Percentiles rank a stretch among this genome's conserved stretches.
Conservation (phyloP, 1,284 basidiomycete genomes). For the Chalciporus piperatoides region DNA sequence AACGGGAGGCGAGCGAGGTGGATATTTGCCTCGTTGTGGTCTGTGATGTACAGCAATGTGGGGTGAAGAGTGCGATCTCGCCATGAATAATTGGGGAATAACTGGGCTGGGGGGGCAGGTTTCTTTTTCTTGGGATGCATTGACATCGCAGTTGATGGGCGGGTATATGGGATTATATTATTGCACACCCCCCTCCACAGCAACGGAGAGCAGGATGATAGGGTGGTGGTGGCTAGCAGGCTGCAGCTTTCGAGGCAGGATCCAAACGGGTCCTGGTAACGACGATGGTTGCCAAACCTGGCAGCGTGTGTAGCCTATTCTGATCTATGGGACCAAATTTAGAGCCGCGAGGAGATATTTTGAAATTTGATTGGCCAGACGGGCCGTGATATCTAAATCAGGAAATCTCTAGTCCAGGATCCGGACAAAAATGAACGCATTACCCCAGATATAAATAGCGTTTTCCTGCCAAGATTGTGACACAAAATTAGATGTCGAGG, state of each 20-base stretch:
- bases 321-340: constrained; percentile 18
- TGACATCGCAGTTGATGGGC: background rate
- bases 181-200: background rate
- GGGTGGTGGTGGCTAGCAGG: too few species aligned
- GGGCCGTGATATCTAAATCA: constrained; percentile 13
- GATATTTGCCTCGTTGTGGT: constrained; percentile 23
- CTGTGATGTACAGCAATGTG: constrained; percentile 23
- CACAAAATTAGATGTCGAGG: constrained; percentile 23
- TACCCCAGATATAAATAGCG: constrained; percentile 31
- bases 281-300: too few species aligned
- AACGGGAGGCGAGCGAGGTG: constrained; percentile 20
- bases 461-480: constrained; percentile 32
- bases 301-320: too few species aligned
- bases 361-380: constrained; percentile 24
- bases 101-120: background rate
- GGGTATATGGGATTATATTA: background rate
- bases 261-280: constrained; percentile 7
- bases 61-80: constrained; percentile 7
- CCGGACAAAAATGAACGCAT: constrained; percentile 23
- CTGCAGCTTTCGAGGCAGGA: background rate
- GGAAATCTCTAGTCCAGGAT: constrained; percentile 10
- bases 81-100: constrained; percentile 29
- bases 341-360: constrained; percentile 12
- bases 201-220: background rate
- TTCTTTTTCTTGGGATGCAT: background rate